A percentile compares a stretch with the other conserved stretches of the same genome.
phyloP scores from a whole-genome alignment of 805 yeast genomes.

The Starmerella scarabaei region DNA sequence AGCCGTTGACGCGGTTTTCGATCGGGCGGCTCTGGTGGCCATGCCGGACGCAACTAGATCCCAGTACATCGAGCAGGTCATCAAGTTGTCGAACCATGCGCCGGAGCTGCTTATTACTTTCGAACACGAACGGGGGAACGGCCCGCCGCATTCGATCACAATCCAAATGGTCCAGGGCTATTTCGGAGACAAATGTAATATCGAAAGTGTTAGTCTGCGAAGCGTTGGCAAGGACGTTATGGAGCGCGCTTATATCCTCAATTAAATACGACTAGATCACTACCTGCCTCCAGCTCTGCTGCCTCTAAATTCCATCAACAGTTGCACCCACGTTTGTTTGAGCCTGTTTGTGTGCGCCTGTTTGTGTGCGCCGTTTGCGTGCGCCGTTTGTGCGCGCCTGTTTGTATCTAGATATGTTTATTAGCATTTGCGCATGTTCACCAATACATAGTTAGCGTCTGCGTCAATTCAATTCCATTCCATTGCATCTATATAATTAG shows the following conservation, averaged over 20 bases:
- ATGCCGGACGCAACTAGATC: constrained; percentile 8
- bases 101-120: constrained; percentile 14
- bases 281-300: neutral
- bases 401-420: no score
- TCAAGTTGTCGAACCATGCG: constrained; percentile 9
- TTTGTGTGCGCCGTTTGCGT: no score
- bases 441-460: no score
- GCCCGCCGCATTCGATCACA: constrained; percentile 13
- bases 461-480: no score
- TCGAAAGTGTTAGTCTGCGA: constrained; percentile 2
- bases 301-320: neutral
- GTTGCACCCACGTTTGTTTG: no score
- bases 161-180: constrained; percentile 8
- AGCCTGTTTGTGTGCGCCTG: no score
- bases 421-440: no score
- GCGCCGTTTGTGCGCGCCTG: no score
- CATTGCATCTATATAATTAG: no score
- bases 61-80: constrained; percentile 6
- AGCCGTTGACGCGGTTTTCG: constrained; percentile 9
- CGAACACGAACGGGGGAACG: constrained; percentile 10
- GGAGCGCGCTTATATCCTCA: constrained; percentile 6
- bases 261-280: neutral
- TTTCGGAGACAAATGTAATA: constrained; percentile 7
- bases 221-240: neutral
- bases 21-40: constrained; percentile 16